Base-by-base conservation (phyloP, 345 rosid genomes). In the Linum lewisii region DNA sequence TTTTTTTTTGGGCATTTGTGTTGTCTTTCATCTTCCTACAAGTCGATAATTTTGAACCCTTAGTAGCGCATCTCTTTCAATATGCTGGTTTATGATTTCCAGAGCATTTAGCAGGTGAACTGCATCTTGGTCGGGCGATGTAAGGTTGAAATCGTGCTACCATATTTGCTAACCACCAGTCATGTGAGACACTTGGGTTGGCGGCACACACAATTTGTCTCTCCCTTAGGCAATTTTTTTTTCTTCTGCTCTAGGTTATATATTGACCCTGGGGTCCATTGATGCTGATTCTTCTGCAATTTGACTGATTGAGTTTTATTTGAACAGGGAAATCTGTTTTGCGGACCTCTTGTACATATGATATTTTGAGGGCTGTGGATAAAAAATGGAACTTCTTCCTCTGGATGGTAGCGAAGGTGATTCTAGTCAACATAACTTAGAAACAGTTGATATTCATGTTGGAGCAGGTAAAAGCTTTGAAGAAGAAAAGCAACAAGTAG, bases 361-460 rank as follows among this genome's bases (percentile, higher is more conserved):
- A 37, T 51, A 55, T 26, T 55, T 26, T 55, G 51, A 37, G 59
- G 36, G 55, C 57, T 64, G 69, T 50, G 54, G 58, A 62, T 73
- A 63, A 73, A 72, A 58, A 52, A 85, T 88, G 92, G 87, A 88
- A 65, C 66, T 76, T 60, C 67, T 80, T 64, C 67, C 86, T 62
- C 75, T 75, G 74, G 67, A 69, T 57, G 72, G 60, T 58, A 78
- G 74, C 26, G 82, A 81, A 69, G 63, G 73, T 47, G 75, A 81
- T 74, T 66, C 67, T 64, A 69, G 66, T 66, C 72, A 72, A 62
- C 77, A 64, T 72, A 76, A 62, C 59, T 60, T 75, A 32, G 77
- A 63, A 64, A 47, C 72, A 45, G 59, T 29, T 57, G 63, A 69
- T 54, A 53, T 60, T 54, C 63, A 58, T 57, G 70, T 66, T 24